phyloP scores from a whole-genome alignment of 352 stramenopile species.

The Phytophthora ramorum region DNA sequence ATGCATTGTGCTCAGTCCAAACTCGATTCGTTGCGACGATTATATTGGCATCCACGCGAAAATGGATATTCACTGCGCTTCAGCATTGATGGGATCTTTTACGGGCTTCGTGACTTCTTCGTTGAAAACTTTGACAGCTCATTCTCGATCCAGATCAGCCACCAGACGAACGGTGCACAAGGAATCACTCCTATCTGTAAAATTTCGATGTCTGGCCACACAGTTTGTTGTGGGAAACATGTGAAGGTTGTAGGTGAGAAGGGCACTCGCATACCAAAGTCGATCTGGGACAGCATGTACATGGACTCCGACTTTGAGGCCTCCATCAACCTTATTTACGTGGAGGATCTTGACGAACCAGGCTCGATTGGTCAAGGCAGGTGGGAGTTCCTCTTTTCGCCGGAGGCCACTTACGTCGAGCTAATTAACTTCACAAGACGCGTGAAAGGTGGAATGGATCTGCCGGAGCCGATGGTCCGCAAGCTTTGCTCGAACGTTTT shows the following conservation, averaged over 20 bases:
- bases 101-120: slow-evolving; percentile 75
- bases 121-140: slow-evolving; percentile 68
- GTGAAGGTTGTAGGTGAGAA: slow-evolving; percentile 83
- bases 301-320: slow-evolving; percentile 73
- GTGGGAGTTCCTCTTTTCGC: slow-evolving; percentile 70
- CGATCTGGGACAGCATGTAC: slow-evolving; percentile 83
- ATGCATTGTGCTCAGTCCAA: slow-evolving; percentile 75
- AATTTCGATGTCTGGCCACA: slow-evolving; percentile 67
- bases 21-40: slow-evolving; percentile 67
- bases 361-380: slow-evolving; percentile 45
- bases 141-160: slow-evolving; percentile 68
- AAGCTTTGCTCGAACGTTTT: slow-evolving; percentile 76
- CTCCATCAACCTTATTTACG: slow-evolving; percentile 67
- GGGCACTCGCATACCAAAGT: slow-evolving; percentile 78
- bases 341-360: slow-evolving; percentile 54
- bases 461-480: slow-evolving; percentile 72
- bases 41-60: slow-evolving; percentile 76
- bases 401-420: slow-evolving; percentile 68
- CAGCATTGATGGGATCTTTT: slow-evolving; percentile 84
- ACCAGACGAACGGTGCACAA: slow-evolving; percentile 72
- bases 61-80: slow-evolving; percentile 81
- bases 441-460: slow-evolving; percentile 71
- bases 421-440: slow-evolving; percentile 71
- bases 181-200: slow-evolving; percentile 75
- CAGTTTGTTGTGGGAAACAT: slow-evolving; percentile 71